A percentile compares a stretch with the other conserved stretches of the same genome.
phyloP scores from a whole-genome alignment of 2,329 filamentous ascomycete genomes.

The Penicillium expansum region DNA sequence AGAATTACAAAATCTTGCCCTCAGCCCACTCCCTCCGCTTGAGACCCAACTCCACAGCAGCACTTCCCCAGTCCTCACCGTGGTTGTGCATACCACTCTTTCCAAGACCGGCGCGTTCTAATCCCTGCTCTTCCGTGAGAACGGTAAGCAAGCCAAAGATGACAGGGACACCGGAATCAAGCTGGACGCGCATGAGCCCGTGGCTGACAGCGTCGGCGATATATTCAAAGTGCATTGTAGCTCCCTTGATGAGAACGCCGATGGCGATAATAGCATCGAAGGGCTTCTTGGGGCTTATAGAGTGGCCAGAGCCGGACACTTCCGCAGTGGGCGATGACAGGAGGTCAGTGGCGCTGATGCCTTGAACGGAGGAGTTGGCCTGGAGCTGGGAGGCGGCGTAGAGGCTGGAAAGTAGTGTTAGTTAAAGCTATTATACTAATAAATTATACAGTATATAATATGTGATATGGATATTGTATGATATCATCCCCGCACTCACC shows the following conservation, averaged over 20 bases:
- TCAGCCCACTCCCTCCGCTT: conserved; percentile 83
- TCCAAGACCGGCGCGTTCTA: conserved; percentile 75
- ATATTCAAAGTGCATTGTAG: conserved; percentile 99
- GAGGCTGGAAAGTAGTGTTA: conserved; percentile 53
- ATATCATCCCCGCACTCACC: conserved; percentile 48
- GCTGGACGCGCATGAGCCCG: conserved; percentile 88
- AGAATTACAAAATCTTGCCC: conserved; percentile 55
- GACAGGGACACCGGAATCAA: conserved; percentile 84
- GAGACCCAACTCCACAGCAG: conserved; percentile 87
- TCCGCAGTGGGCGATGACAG: conserved; percentile 65
- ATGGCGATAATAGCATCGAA: conserved; percentile 96
- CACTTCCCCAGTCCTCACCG: conserved; percentile 92
- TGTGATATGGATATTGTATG: neutral
- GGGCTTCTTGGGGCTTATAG: conserved; percentile 48
- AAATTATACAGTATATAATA: neutral
- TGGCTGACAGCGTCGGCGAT: conserved; percentile 89
- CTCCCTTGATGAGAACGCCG: conserved; percentile 95
- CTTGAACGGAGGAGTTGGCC: conserved; percentile 51
- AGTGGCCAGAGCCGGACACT: conserved; percentile 50
- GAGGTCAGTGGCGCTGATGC: conserved; percentile 53
- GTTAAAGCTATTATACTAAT: neutral
- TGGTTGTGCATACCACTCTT: conserved; percentile 71
- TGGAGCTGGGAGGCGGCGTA: conserved; percentile 86
- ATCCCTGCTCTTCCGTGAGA: conserved; percentile 80
- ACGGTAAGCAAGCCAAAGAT: conserved; percentile 91